Conservation (phyloP, 805 yeast genomes). For the Suhomyces sp. region DNA sequence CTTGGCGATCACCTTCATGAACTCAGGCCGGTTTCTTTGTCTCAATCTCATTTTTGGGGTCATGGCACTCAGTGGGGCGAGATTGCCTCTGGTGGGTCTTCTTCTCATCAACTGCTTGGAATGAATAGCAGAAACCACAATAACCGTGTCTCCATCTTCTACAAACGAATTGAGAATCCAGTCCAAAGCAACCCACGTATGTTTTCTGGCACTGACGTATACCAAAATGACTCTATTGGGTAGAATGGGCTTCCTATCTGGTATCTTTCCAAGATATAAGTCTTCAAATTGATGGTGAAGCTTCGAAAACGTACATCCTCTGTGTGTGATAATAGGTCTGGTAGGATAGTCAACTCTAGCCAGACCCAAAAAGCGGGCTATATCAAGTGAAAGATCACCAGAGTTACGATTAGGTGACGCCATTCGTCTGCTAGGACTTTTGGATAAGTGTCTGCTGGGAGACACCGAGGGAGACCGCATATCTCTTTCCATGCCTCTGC, state of each 20-base stretch:
- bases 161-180: slow-evolving; percentile 57
- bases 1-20: slow-evolving; percentile 42
- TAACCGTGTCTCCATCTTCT: slow-evolving; percentile 64
- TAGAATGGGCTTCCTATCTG: slow-evolving; percentile 35
- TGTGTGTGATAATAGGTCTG: slow-evolving; percentile 38
- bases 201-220: slow-evolving; percentile 66
- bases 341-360: slow-evolving; percentile 34
- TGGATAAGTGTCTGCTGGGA: slow-evolving; percentile 8
- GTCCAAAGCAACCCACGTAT: slow-evolving; percentile 82
- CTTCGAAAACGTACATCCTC: slow-evolving; percentile 44
- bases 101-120: slow-evolving; percentile 8
- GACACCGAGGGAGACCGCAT: slow-evolving; percentile 7
- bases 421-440: slow-evolving; percentile 4
- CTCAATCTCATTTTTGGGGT: slow-evolving; percentile 32
- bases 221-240: slow-evolving; percentile 58
- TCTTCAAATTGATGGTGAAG: slow-evolving; percentile 48
- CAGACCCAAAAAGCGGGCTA: slow-evolving; percentile 7
- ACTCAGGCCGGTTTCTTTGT: slow-evolving; percentile 46
- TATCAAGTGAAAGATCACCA: slow-evolving; percentile 4
- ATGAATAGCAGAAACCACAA: slow-evolving; percentile 55
- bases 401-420: not conserved
- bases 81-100: slow-evolving; percentile 7
- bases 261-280: slow-evolving; percentile 39
- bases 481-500: slow-evolving; percentile 2
- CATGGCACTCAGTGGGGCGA: slow-evolving; percentile 18